Conservation (phyloP, 106 monocot species). For the Iris macrosiphon region DNA sequence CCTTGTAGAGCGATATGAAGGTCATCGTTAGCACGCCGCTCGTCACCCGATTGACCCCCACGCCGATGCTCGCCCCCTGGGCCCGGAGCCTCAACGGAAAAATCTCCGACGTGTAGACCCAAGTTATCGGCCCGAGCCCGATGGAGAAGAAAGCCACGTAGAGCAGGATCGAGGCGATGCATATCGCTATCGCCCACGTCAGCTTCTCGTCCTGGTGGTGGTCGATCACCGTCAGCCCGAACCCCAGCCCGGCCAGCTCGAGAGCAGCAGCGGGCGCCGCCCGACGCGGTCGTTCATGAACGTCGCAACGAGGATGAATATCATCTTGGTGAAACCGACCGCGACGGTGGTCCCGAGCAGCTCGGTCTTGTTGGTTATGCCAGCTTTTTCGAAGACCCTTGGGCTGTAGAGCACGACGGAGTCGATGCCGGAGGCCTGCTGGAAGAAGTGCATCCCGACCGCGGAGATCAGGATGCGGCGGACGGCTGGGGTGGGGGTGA, state of each 20-base stretch:
- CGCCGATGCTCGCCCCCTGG: slow-evolving; percentile 18
- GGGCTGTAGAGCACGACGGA: slow-evolving; percentile 87
- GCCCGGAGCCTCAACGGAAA: slow-evolving; percentile 30
- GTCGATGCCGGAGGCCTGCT: slow-evolving; percentile 79
- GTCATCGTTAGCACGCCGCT: slow-evolving; percentile 27
- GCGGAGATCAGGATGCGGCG: slow-evolving; percentile 54
- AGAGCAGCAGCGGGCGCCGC: slow-evolving; percentile 49
- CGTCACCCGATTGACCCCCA: slow-evolving; percentile 10
- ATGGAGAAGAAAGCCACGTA: slow-evolving; percentile 33
- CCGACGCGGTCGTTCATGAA: slow-evolving; percentile 70
- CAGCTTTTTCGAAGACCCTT: slow-evolving; percentile 50
- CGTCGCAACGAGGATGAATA: slow-evolving; percentile 54
- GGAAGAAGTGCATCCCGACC: slow-evolving; percentile 77
- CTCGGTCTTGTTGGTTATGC: slow-evolving; percentile 21
- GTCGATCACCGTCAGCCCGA: slow-evolving; percentile 23
- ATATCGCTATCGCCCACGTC: slow-evolving; percentile 20
- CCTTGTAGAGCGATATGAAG: slow-evolving; percentile 30
- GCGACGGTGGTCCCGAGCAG: slow-evolving; percentile 50
- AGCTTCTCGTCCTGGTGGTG: slow-evolving; percentile 9
- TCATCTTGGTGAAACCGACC: slow-evolving; percentile 68
- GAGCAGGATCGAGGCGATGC: slow-evolving; percentile 1
- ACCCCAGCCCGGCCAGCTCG: slow-evolving; percentile 9
- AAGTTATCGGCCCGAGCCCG: slow-evolving; percentile 29
- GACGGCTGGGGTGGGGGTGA: slow-evolving; percentile 52
- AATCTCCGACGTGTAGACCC: slow-evolving; percentile 45